Percentiles rank a stretch among this genome's conserved stretches.
These are phyloP conservation scores for Botrytis squamosa DNA, from an alignment of 2,329 filamentous ascomycete species.

Conservation along the genomic window DNA sequence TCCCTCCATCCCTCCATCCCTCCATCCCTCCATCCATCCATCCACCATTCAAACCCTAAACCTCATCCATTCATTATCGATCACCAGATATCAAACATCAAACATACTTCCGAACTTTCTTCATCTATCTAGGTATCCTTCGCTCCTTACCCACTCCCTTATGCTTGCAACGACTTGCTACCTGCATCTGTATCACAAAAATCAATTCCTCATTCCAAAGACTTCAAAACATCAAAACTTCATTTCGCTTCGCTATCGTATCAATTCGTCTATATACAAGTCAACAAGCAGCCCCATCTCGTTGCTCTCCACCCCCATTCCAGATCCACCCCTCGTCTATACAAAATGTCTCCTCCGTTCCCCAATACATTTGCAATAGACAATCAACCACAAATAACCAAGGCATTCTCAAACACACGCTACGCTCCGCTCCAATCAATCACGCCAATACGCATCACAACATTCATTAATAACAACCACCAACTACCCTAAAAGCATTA, in stretches of 20 bases:
- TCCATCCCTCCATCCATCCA: too few species aligned
- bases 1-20: too few species aligned
- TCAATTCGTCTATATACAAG: conserved; percentile 10
- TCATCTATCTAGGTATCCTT: background rate
- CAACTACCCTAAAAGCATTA: conserved; percentile 1
- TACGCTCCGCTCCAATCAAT: background rate
- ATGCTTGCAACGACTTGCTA: background rate
- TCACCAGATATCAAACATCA: background rate
- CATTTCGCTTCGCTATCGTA: conserved; percentile 14
- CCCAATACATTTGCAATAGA: background rate
- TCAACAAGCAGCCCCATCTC: background rate
- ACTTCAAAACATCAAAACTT: background rate
- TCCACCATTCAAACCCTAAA: too few species aligned
- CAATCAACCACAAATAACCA: background rate
- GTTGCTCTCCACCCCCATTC: background rate
- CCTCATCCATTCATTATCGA: background rate
- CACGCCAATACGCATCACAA: background rate
- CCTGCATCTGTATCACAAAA: background rate
- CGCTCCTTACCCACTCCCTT: background rate
- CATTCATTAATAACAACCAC: conserved; percentile 8
- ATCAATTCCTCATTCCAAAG: background rate
- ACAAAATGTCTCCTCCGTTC: background rate
- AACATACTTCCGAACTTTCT: accelerated
- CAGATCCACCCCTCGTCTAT: background rate
- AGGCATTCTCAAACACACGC: background rate